Base-by-base conservation (phyloP, 2,329 filamentous ascomycete genomes). In the Nemania bipapillata region DNA sequence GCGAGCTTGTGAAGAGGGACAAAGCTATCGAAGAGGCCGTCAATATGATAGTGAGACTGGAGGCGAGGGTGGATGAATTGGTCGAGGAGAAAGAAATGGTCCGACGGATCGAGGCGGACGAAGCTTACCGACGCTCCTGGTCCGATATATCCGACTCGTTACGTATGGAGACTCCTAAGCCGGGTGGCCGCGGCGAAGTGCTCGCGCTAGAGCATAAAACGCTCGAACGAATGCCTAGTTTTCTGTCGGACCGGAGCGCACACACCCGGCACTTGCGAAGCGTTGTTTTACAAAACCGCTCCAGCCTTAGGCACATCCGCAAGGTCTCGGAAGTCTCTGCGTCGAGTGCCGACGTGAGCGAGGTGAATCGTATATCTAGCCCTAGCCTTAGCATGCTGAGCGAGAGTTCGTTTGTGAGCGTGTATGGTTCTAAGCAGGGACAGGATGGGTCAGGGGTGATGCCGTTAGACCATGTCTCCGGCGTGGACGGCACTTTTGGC, bases 11-110 rank as follows among this genome's bases (percentile, higher is more conserved):
- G 70, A 89, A 89, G 79, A 84, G 90, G 20, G 91, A 93, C 77
- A 89, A 89, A 75, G 91, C 90, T 4, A 84, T 93, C 1, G 87
- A 90, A 69, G 90, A 93, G 74, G 91, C 91, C 3, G 89, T 92
- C 5, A 83, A 85, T 30, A 88, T 92, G 82, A 93, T 93, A 70
- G 86, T 91, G 58, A 82, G 83, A 26, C 80, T 92, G 17, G 90
- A 93, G 76, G 85, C 87, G 5, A 84, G 84, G 69, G 78, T 90
- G 1, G 86, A 88, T 32, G 82, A 84, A 64, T 78, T 89, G 32
- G 75, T 85, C 12, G 80, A 80, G 55, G 88, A 90, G 72, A 82
- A 86, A 32, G 82, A 85, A 66, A 85, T 86, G 78, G 83, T 86
- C 8, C 82, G 83, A 37, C 82, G 81, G 35, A 80, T 88, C 12